phyloP scores from a whole-genome alignment of 78 protist species.

The Bodo saltans region DNA sequence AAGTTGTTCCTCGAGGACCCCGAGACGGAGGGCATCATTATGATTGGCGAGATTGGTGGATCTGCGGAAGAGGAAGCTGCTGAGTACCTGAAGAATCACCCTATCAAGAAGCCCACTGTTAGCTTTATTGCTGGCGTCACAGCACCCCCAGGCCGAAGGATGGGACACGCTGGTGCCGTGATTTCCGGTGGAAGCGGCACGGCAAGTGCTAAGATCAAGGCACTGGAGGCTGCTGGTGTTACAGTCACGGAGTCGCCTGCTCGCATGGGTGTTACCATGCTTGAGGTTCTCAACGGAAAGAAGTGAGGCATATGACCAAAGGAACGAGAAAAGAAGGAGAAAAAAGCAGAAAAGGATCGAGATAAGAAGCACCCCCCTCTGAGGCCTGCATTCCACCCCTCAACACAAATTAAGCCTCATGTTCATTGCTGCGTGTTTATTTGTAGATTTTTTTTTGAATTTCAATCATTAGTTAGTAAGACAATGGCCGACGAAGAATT shows the following conservation, averaged over 20 bases:
- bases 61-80: slow-evolving; percentile 98
- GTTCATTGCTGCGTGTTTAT: too few species aligned
- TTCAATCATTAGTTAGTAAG: too few species aligned
- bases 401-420: too few species aligned
- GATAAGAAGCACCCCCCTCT: too few species aligned
- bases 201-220: slow-evolving; percentile 87
- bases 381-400: too few species aligned
- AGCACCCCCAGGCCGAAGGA: slow-evolving; percentile 98
- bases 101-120: slow-evolving; percentile 83
- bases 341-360: too few species aligned
- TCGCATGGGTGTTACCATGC: slow-evolving; percentile 76
- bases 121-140: slow-evolving; percentile 93
- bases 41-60: slow-evolving; percentile 99
- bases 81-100: slow-evolving; percentile 67
- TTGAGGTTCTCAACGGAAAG: slow-evolving; percentile 22
- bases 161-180: slow-evolving; percentile 99
- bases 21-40: slow-evolving; percentile 88
- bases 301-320: neutral
- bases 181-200: slow-evolving; percentile 95
- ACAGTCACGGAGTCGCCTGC: slow-evolving; percentile 80
- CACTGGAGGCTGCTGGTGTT: slow-evolving; percentile 82
- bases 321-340: neutral
- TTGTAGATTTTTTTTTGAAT: too few species aligned
- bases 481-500: too few species aligned
- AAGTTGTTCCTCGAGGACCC: slow-evolving; percentile 80